phyloP scores from a whole-genome alignment of 2,329 filamentous ascomycete species.

The Colletotrichum agaves region DNA sequence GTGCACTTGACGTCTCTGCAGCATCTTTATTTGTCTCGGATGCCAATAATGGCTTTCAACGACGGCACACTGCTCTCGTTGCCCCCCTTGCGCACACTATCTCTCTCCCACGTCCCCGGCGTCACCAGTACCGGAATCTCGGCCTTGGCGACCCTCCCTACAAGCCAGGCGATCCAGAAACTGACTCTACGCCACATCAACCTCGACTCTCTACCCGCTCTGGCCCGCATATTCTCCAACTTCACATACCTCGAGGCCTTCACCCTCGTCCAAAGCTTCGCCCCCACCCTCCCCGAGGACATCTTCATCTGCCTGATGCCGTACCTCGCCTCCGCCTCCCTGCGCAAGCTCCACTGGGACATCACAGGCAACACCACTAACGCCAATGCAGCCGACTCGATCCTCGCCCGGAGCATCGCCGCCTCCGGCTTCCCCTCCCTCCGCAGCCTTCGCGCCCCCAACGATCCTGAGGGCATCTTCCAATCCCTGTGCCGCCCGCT shows the following conservation, averaged over 20 bases:
- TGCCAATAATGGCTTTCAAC: constrained; percentile 67
- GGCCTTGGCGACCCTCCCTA: constrained; percentile 62
- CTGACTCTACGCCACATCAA: constrained; percentile 67
- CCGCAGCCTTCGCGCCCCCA: constrained; percentile 69
- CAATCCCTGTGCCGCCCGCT: constrained; percentile 75
- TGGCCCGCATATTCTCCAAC: constrained; percentile 69
- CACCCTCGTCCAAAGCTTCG: constrained; percentile 63
- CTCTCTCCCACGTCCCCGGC: constrained; percentile 65
- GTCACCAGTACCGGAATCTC: constrained; percentile 67
- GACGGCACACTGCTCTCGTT: constrained; percentile 65
- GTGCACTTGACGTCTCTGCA: constrained; percentile 63
- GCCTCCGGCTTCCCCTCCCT: constrained; percentile 72
- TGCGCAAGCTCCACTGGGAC: constrained; percentile 72
- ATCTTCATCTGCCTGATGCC: constrained; percentile 72
- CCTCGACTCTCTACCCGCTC: constrained; percentile 64
- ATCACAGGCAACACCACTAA: constrained; percentile 62
- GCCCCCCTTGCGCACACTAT: constrained; percentile 64
- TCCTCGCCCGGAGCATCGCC: constrained; percentile 72
- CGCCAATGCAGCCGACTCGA: constrained; percentile 64
- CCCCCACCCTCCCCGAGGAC: constrained; percentile 65
- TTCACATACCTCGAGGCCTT: constrained; percentile 61
- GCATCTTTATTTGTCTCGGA: constrained; percentile 67
- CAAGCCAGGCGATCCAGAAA: constrained; percentile 56
- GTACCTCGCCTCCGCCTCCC: constrained; percentile 66
- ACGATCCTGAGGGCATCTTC: constrained; percentile 75